phyloP scores from a whole-genome alignment of 2,329 filamentous ascomycete species.

The Monosporascus sp. region DNA sequence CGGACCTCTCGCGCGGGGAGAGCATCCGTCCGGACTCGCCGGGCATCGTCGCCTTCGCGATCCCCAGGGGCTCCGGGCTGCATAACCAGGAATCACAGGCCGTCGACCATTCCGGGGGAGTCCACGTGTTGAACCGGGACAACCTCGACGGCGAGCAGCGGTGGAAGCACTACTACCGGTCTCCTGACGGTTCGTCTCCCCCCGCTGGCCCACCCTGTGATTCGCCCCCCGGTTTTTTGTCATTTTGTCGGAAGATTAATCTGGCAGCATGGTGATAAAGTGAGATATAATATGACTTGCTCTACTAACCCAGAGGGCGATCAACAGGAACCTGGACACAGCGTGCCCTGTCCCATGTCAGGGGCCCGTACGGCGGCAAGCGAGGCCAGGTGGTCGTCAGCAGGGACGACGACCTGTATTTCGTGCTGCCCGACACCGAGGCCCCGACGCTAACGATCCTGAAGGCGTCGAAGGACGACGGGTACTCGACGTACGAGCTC shows the following conservation, averaged over 20 bases:
- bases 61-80: conserved; percentile 40
- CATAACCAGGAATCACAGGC: conserved; percentile 46
- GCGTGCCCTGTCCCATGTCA: conserved; percentile 24
- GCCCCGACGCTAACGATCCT: conserved; percentile 25
- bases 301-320: neutral
- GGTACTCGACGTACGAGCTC: conserved; percentile 28
- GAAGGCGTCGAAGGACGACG: conserved; percentile 20
- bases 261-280: neutral
- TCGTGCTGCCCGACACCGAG: conserved; percentile 30
- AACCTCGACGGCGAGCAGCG: conserved; percentile 21
- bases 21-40: conserved; percentile 34
- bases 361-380: conserved; percentile 24
- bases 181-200: conserved; percentile 22
- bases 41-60: conserved; percentile 37
- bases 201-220: neutral
- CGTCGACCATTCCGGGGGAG: conserved; percentile 37
- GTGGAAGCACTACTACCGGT: conserved; percentile 36
- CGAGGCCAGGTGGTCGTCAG: conserved; percentile 32
- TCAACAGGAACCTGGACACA: conserved; percentile 28
- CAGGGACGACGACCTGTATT: conserved; percentile 28
- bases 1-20: conserved; percentile 27
- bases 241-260: neutral
- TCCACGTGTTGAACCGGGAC: conserved; percentile 45
- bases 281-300: neutral
- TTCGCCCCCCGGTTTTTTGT: neutral